Evolutionary conservation across 768 basidiomycete species (phyloP), one percentile per base, ranked within the genome.

Genomic region (Boletellus ananiceps): DNA sequence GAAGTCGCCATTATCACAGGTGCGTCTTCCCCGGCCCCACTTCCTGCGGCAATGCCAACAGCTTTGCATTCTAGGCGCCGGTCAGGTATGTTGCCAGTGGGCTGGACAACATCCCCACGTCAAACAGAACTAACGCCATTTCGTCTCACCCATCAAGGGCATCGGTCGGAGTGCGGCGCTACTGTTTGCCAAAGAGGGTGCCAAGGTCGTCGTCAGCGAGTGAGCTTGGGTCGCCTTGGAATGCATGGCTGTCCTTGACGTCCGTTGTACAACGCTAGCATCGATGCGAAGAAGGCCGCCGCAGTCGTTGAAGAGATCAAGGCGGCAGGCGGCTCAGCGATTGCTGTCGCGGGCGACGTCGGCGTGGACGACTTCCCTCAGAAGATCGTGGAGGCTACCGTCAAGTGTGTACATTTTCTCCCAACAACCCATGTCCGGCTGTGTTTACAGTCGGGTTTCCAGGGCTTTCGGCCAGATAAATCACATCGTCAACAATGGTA

Each of bases 1-100:
- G 86, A 92, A 59, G 88, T 91, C 8, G 88, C 86, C 14, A 90
- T 93, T 64, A 83, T 93, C 59, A 93, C 90, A 43, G 89, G 88
- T 84, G 60, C 58, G 79, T 68, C 32, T 27, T 21, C 29, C 29
- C 29, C 29, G 2, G 29, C 7, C 29, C 29, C 29, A 14, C 13
- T 23, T 7, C 15, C 14, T 35, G 38, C 23, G 32, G 45, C 49
- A 8, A 47, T 14, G 12, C 29, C 41, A 40, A 47, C 47, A 40
- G 25, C 27, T 29, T 47, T 38, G 27, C n/a, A 38, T 27, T 43
- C 32, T 50, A 86, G 85, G 88, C 65, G 85, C 85, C 61, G 88
- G 84, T 19, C 88, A 88, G 81, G 86, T 85, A 57, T 37, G 64
- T 51, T 32, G 19, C 19, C 19, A 19, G 19, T 3, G 29, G 11